These are phyloP conservation scores for Cordia subcordata DNA, from an alignment of 257 asterid genomes.

Conservation along the genomic window DNA sequence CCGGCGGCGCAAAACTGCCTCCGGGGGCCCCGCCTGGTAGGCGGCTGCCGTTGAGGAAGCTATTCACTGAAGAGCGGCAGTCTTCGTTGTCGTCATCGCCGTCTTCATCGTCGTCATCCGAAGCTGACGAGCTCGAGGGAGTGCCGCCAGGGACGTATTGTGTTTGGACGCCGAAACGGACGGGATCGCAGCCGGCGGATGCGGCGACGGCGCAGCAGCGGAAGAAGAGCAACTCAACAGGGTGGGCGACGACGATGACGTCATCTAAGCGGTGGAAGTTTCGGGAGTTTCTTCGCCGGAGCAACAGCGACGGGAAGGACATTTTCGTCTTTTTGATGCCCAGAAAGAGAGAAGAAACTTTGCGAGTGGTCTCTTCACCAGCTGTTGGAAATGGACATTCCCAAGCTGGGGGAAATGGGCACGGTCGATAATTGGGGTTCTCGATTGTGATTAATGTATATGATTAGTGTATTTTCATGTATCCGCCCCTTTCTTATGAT, in stretches of 20 bases:
- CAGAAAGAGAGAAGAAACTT: neutral
- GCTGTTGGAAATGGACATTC: too few species aligned
- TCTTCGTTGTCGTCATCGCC: constrained; percentile 10
- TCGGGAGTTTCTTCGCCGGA: constrained; percentile 22
- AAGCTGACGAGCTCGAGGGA: constrained; percentile 36
- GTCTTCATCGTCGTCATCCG: constrained; percentile 25
- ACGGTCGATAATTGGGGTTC: too few species aligned
- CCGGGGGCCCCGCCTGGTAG: neutral
- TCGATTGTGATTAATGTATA: too few species aligned
- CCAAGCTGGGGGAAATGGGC: too few species aligned
- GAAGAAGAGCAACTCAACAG: constrained; percentile 29
- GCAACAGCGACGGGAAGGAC: constrained; percentile 30
- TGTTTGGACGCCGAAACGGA: constrained; percentile 28
- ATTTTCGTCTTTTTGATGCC: constrained; percentile 19
- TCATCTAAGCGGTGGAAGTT: constrained; percentile 36
- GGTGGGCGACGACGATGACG: too few species aligned
- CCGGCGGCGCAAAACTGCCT: neutral
- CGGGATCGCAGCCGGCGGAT: too few species aligned
- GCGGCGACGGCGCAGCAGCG: constrained; percentile 7
- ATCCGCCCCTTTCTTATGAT: too few species aligned
- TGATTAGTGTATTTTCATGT: too few species aligned
- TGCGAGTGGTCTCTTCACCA: too few species aligned
- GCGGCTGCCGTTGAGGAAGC: constrained; percentile 27
- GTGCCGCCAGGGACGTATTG: constrained; percentile 32
- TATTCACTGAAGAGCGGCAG: constrained; percentile 30